Evolutionary conservation across 2,329 filamentous ascomycete species (phyloP), one percentile per base, ranked within the genome.

Genomic region (Monosporascus sp.): DNA sequence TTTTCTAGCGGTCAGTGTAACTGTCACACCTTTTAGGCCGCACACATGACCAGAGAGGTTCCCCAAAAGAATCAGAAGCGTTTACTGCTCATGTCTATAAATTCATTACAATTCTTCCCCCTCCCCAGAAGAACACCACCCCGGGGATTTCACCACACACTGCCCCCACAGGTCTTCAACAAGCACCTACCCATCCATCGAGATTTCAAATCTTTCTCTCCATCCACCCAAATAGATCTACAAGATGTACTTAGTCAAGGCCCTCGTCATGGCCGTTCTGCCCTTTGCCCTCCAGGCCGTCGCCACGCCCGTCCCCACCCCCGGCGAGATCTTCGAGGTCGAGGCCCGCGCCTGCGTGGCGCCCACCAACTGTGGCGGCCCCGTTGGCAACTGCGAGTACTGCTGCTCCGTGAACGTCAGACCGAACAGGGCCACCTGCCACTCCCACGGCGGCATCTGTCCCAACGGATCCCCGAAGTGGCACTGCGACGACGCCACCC

Each of bases 321-420:
- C 27, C 9, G 36, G 40, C 8, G 48, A 49, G 34, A 37, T 24
- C 31, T 40, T 36, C 20, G 17, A 31, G 34, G 41, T 45, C 37
- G 34, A 48, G 34, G 43, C 38, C 27, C 38, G 48, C 2, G 34
- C 37, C 40, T 43, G 40, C 34, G 52, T 49, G 26, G 38, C 50
- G 6, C 48, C 51, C 22, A 44, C 48, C 37, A 49, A 40, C 48
- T 50, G 52, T 40, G 47, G 51, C 44, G 34, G 27, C 8, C 48
- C 54, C 31, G 49, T 51, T 36, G 48, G 49, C 37, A 48, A 49
- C 38, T 56, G 54, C 51, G 47, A 53, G 45, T 53, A 53, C 40
- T 56, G 54, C 45, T 56, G 54, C 51, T 3, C 41, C 26, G 19
- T 34, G 3, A 38, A 17, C 3, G 45, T 53, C 8, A 14, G 24